These are phyloP conservation scores for Vitellaria paradoxa DNA, from an alignment of 179 eudicot genomes.

Conservation along the genomic window DNA sequence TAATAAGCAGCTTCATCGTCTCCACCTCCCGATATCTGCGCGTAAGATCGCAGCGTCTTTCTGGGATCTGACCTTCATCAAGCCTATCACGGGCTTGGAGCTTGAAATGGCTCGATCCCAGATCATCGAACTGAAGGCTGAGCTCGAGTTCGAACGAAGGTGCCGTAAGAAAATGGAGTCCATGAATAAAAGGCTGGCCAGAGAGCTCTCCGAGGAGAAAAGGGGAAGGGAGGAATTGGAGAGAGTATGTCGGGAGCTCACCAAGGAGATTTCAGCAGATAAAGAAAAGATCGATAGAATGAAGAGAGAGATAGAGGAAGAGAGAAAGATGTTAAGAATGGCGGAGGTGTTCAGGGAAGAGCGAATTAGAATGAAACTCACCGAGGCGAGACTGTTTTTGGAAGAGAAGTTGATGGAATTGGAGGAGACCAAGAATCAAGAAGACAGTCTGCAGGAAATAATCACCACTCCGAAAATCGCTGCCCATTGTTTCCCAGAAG, in stretches of 20 bases:
- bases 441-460: background rate
- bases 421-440: constrained; percentile 2
- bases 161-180: constrained; percentile 48
- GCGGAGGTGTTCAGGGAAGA: constrained; percentile 78
- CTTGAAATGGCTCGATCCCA: constrained; percentile 39
- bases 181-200: constrained; percentile 44
- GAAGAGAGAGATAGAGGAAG: constrained; percentile 59
- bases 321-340: constrained; percentile 61
- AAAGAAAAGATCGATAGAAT: constrained; percentile 36
- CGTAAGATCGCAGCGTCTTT: constrained; percentile 40
- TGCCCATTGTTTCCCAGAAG: background rate
- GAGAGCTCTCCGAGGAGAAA: constrained; percentile 47
- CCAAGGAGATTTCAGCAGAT: constrained; percentile 28
- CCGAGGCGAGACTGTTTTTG: constrained; percentile 50
- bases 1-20: constrained; percentile 23
- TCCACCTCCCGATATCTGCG: constrained; percentile 34
- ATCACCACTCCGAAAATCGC: background rate
- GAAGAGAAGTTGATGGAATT: constrained; percentile 45
- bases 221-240: constrained; percentile 38
- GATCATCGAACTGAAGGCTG: constrained; percentile 45
- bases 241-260: constrained; percentile 40
- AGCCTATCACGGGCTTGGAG: constrained; percentile 38
- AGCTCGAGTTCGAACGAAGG: constrained; percentile 55
- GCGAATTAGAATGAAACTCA: constrained; percentile 74
- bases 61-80: constrained; percentile 44